Percentiles rank a stretch among this genome's conserved stretches.
Evolutionary conservation across 768 basidiomycete genomes (phyloP).

Genomic region (Lanmaoa pseudosensibilis): DNA sequence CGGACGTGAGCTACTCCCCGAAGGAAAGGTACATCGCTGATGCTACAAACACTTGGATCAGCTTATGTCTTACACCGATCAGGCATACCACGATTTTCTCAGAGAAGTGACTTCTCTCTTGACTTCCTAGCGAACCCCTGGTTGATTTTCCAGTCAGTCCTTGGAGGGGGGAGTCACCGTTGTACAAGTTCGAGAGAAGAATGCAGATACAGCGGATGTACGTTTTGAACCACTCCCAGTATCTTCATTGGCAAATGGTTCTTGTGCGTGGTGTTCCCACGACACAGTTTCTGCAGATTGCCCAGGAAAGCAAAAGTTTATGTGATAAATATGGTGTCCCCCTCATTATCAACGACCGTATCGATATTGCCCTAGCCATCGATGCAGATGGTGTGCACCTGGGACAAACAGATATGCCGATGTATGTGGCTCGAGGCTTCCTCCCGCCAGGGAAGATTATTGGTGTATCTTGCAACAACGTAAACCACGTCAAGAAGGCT

Average conservation of each 20-base stretch:
- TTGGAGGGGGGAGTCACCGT: slow-evolving; percentile 85
- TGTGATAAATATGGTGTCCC: slow-evolving; percentile 79
- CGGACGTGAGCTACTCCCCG: slow-evolving; percentile 72
- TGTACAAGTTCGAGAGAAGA: slow-evolving; percentile 89
- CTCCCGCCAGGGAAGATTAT: slow-evolving; percentile 72
- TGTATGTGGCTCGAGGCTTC: slow-evolving; percentile 60
- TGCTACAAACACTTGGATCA: not conserved
- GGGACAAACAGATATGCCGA: slow-evolving; percentile 85
- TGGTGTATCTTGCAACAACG: slow-evolving; percentile 75
- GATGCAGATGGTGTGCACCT: slow-evolving; percentile 81
- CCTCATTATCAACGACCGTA: slow-evolving; percentile 82
- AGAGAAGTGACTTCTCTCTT: slow-evolving; percentile 55
- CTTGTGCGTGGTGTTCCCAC: not conserved
- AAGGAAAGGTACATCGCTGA: slow-evolving; percentile 57
- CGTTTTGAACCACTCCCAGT: slow-evolving; percentile 21
- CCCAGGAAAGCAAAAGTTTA: slow-evolving; percentile 62
- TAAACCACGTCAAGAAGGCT: slow-evolving; percentile 63
- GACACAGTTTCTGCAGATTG: slow-evolving; percentile 73
- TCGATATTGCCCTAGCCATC: slow-evolving; percentile 83
- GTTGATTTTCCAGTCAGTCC: slow-evolving; percentile 45
- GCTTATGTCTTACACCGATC: slow-evolving; percentile 8
- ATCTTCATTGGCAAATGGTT: not conserved
- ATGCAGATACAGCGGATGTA: slow-evolving; percentile 76
- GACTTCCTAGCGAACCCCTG: not conserved
- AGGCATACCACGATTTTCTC: slow-evolving; percentile 72